phyloP scores from a whole-genome alignment of 495 filamentous ascomycete genomes.

The Zalerion maritima region DNA sequence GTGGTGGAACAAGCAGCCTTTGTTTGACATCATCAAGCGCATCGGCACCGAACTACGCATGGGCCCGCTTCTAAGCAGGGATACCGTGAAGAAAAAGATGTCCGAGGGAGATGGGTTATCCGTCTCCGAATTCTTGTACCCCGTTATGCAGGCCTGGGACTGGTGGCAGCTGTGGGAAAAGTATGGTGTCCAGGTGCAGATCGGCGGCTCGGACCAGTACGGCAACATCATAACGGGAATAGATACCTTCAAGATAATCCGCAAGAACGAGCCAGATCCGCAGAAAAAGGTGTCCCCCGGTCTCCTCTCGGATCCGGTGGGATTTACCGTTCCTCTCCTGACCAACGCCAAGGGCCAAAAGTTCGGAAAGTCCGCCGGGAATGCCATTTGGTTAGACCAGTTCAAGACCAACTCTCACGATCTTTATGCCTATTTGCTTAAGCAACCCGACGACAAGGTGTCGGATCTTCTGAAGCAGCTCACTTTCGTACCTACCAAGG shows the following conservation, averaged over 20 bases:
- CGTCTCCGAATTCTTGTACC: constrained; percentile 85
- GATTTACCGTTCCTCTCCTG: constrained; percentile 79
- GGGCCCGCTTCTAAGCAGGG: constrained; percentile 73
- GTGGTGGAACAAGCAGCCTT: constrained; percentile 58
- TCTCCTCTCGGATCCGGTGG: constrained; percentile 42
- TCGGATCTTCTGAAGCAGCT: constrained; percentile 75
- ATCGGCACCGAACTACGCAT: constrained; percentile 60
- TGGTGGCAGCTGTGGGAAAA: constrained; percentile 73
- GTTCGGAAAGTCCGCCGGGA: constrained; percentile 90
- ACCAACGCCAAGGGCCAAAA: constrained; percentile 77
- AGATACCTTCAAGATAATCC: constrained; percentile 61
- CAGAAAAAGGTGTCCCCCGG: constrained; percentile 7
- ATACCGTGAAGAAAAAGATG: constrained; percentile 79
- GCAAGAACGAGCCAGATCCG: constrained; percentile 35
- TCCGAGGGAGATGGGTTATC: constrained; percentile 76
- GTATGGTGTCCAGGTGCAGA: constrained; percentile 57
- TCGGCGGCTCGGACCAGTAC: constrained; percentile 91
- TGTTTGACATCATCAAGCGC: constrained; percentile 57
- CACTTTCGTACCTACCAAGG: constrained; percentile 62
- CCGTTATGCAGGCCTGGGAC: constrained; percentile 91
- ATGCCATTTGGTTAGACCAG: constrained; percentile 83
- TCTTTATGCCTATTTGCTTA: constrained; percentile 75
- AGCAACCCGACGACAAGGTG: constrained; percentile 66
- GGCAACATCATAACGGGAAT: constrained; percentile 92
- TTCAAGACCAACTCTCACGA: constrained; percentile 71